Evolutionary conservation across 169 alveolate species (phyloP), one percentile per base, ranked within the genome.

Genomic region (Besnoitia besnoiti): DNA sequence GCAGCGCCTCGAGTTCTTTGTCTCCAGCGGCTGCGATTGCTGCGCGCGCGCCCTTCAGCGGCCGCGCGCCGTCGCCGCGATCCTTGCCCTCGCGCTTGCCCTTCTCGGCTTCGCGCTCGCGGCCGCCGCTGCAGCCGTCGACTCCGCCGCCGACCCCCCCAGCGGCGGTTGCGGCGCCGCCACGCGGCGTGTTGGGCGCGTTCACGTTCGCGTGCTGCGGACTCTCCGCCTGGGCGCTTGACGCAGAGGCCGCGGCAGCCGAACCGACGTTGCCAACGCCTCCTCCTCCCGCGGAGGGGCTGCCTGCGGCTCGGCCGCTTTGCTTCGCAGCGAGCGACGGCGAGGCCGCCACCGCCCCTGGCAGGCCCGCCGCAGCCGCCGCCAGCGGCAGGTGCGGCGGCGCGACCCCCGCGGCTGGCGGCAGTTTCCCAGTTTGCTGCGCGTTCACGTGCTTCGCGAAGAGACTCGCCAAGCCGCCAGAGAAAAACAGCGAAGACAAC

Each of bases 331-430:
- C n/a, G n/a, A n/a, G n/a, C n/a, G n/a, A n/a, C n/a, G n/a, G n/a
- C n/a, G n/a, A n/a, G 73, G 37, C 73, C 51, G 77, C 80, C 80
- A 19, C 90, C 90, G 55, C 90, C 55, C 80, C 55, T 77, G 33
- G 80, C 80, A 5, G 90, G 46, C 33, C 90, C 33, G 51, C 90
- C 90, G 33, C 55, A 51, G n/a, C n/a, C 80, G 50, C 80, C n/a
- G 75, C 85, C 10, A n/a, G 35, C 5, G 91, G 84, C 12, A 40
- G 85, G 47, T 39, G 91, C 59, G 85, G 35, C 85, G 67, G 44
- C 61, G 92, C 49, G 7, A 50, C 37, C 51, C 85, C 49, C 46
- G 87, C 46, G 67, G 24, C 21, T 12, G 75, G 67, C 61, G 14
- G 61, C 55, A 59, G 67, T 16, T 37, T 50, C 49, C 67, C 67